phyloP scores from a whole-genome alignment of 2,329 filamentous ascomycete species.

The Fusarium begoniae region DNA sequence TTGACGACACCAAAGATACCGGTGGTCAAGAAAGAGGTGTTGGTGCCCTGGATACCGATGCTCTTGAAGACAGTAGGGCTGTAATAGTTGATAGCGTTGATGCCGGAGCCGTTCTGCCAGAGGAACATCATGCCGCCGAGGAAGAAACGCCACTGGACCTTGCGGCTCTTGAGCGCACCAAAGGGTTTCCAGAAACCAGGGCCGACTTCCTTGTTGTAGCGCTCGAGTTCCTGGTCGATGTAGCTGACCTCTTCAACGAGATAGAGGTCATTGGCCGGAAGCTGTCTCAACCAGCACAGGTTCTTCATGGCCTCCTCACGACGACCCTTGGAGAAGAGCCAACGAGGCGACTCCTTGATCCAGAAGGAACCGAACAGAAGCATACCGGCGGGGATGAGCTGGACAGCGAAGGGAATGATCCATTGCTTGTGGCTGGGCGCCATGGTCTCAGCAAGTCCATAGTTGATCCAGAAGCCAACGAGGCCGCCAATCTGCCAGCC shows the following conservation, averaged over 20 bases:
- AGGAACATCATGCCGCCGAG: conserved; percentile 80
- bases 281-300: conserved; percentile 71
- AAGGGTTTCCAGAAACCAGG: conserved; percentile 81
- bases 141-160: conserved; percentile 75
- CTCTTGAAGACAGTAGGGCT: conserved; percentile 55
- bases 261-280: conserved; percentile 66
- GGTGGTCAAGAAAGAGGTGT: conserved; percentile 65
- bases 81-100: conserved; percentile 84
- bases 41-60: conserved; percentile 57
- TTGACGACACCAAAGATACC: conserved; percentile 83
- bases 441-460: conserved; percentile 64
- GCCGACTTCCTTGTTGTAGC: conserved; percentile 71
- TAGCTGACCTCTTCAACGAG: conserved; percentile 77
- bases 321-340: conserved; percentile 71
- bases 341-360: conserved; percentile 73
- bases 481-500: conserved; percentile 71
- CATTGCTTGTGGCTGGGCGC: conserved; percentile 54
- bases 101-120: conserved; percentile 79
- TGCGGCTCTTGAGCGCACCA: conserved; percentile 61
- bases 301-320: conserved; percentile 66
- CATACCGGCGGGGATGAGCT: conserved; percentile 72
- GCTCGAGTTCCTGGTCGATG: conserved; percentile 75
- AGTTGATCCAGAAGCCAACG: conserved; percentile 73
- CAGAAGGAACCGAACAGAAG: conserved; percentile 66
- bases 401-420: conserved; percentile 72